A percentile compares a stretch with the other conserved stretches of the same genome.
Conservation (phyloP, 1,139 yeast genomes). For the Kodamaea sp. region DNA sequence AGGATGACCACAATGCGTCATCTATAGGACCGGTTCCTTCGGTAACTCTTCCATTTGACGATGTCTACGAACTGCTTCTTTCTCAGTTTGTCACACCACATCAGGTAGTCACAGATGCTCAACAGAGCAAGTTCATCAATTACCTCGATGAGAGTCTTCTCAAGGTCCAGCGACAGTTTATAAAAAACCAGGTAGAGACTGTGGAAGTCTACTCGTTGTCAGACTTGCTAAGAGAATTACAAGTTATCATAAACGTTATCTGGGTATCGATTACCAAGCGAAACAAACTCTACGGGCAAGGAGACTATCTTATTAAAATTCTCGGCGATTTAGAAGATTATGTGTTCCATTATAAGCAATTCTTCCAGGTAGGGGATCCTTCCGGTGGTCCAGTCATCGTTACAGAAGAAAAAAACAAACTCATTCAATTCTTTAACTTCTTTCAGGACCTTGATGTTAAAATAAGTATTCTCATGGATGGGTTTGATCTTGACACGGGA, state of each 20-base stretch:
- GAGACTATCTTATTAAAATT: slow-evolving; percentile 58
- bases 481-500: slow-evolving; percentile 20
- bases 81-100: slow-evolving; percentile 12
- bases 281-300: slow-evolving; percentile 51
- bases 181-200: slow-evolving; percentile 55
- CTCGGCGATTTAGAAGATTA: slow-evolving; percentile 71
- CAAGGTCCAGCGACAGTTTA: slow-evolving; percentile 61
- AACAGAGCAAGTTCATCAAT: slow-evolving; percentile 61
- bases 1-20: background rate
- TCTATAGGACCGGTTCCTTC: slow-evolving; percentile 9
- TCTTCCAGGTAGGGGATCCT: slow-evolving; percentile 9
- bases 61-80: slow-evolving; percentile 21
- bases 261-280: slow-evolving; percentile 22
- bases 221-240: slow-evolving; percentile 18
- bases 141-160: slow-evolving; percentile 62
- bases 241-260: slow-evolving; percentile 15
- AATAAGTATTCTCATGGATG: slow-evolving; percentile 43
- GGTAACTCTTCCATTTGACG: slow-evolving; percentile 33
- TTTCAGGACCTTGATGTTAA: slow-evolving; percentile 46
- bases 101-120: slow-evolving; percentile 26
- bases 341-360: slow-evolving; percentile 41
- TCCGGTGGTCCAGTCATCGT: slow-evolving; percentile 9
- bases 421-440: slow-evolving; percentile 36
- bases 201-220: slow-evolving; percentile 18
- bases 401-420: slow-evolving; percentile 14